Percentiles rank a stretch among this genome's conserved stretches.
Conservation (phyloP, 257 asterid species). For the Avicennia marina region DNA sequence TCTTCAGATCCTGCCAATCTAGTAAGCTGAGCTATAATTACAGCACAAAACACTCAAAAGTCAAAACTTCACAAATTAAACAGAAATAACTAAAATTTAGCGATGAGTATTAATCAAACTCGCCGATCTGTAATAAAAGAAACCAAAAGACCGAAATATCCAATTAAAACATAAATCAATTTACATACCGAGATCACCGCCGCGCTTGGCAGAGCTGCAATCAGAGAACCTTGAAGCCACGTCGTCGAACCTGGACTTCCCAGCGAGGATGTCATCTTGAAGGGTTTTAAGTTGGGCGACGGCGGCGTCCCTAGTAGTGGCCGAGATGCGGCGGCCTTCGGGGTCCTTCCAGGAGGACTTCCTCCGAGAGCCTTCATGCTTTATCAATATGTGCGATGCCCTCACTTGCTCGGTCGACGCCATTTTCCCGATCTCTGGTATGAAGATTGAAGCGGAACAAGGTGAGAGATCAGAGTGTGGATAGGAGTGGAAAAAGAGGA, state of each 20-base stretch:
- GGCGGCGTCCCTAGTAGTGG: conserved; percentile 70
- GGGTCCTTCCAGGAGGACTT: conserved; percentile 94
- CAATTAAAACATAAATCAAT: background rate
- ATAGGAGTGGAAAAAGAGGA: too few relatives aligned
- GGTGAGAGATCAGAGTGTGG: too few relatives aligned
- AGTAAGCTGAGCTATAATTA: too few relatives aligned
- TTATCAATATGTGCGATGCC: conserved; percentile 90
- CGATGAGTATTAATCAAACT: too few relatives aligned
- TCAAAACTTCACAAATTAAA: too few relatives aligned
- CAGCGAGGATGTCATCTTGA: conserved; percentile 69
- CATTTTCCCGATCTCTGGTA: conserved; percentile 26
- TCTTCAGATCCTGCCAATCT: too few relatives aligned
- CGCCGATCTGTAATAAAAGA: background rate
- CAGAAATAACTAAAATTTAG: too few relatives aligned
- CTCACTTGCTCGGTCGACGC: conserved; percentile 47
- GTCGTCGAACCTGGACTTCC: conserved; percentile 64
- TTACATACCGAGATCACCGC: conserved; percentile 79
- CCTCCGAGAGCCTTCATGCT: conserved; percentile 91
- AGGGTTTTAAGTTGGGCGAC: conserved; percentile 54
- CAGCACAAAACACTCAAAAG: too few relatives aligned
- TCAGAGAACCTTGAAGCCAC: conserved; percentile 67
- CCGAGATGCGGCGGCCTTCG: conserved; percentile 67
- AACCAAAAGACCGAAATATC: background rate
- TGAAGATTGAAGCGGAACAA: too few relatives aligned
- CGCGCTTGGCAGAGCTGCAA: conserved; percentile 94